phyloP scores from a whole-genome alignment of 352 stramenopile genomes.

The Phytopythium sindhum region DNA sequence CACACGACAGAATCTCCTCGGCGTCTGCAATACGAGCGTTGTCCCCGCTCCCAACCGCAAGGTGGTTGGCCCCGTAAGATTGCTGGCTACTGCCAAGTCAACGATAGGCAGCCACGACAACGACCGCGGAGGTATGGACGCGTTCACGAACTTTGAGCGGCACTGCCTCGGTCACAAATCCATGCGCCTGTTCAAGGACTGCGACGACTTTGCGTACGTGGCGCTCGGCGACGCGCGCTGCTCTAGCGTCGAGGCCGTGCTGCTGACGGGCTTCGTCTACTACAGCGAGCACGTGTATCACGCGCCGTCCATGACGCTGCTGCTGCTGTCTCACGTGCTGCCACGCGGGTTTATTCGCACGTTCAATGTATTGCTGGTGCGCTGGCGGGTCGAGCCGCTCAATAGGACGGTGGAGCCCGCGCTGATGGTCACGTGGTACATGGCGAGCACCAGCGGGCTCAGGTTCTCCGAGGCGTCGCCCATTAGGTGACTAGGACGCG shows the following conservation, averaged over 20 bases:
- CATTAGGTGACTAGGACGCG: neutral
- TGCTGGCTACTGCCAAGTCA: neutral
- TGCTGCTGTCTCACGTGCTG: conserved; percentile 20
- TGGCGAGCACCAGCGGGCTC: conserved; percentile 22
- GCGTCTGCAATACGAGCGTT: no score
- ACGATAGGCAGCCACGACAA: neutral
- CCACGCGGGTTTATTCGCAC: conserved; percentile 20
- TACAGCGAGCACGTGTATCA: conserved; percentile 20
- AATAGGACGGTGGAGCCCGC: conserved; percentile 13
- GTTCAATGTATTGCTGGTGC: conserved; percentile 22
- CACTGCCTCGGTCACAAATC: conserved; percentile 18
- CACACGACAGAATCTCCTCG: no score
- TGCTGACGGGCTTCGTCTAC: conserved; percentile 18
- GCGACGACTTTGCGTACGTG: conserved; percentile 17
- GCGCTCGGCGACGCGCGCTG: conserved; percentile 7
- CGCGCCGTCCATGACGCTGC: conserved; percentile 12
- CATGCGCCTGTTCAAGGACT: conserved; percentile 17
- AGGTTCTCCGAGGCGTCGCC: conserved; percentile 15
- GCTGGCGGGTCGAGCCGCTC: conserved; percentile 21
- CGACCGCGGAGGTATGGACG: neutral
- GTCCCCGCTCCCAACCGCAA: neutral
- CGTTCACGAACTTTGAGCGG: conserved; percentile 15
- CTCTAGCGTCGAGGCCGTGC: conserved; percentile 13
- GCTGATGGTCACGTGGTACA: conserved; percentile 21
- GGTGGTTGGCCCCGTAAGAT: neutral